Evolutionary conservation across 352 stramenopile genomes (phyloP).

Genomic region (Phytophthora foliorum): DNA sequence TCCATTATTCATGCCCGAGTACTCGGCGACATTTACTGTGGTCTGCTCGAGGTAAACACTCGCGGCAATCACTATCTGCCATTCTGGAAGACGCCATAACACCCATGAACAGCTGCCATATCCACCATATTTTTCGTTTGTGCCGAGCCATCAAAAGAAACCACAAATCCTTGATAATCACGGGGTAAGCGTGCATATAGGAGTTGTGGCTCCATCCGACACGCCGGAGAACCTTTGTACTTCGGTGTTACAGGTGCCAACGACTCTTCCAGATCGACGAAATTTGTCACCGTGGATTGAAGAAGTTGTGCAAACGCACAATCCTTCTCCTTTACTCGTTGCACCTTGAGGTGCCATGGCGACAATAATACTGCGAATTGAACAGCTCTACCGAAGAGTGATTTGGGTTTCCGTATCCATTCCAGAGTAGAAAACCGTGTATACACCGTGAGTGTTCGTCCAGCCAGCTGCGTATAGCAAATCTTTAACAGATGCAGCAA

Average conservation of each 20-base stretch:
- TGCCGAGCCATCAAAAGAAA: background rate
- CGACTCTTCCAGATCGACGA: background rate
- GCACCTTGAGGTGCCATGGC: background rate
- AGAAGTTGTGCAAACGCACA: background rate
- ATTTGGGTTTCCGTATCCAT: background rate
- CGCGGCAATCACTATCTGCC: background rate
- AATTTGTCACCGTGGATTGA: background rate
- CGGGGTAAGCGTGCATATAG: background rate
- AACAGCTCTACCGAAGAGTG: background rate
- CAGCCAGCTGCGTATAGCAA: background rate
- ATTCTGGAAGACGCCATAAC: background rate
- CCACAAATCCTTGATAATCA: background rate
- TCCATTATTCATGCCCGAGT: slow-evolving; percentile 22
- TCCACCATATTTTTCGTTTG: background rate
- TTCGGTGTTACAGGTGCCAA: background rate
- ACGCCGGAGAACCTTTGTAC: background rate
- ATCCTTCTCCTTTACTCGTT: background rate
- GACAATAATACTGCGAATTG: background rate
- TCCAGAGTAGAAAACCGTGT: background rate
- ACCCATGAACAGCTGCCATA: background rate
- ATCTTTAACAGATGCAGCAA: background rate
- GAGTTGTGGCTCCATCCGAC: background rate
- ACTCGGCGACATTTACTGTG: slow-evolving; percentile 40
- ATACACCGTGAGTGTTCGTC: background rate
- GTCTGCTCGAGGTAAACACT: background rate